A percentile compares a stretch with the other conserved stretches of the same genome.
Conservation (phyloP, 164 flowering plant genomes). For the Warburgia ugandensis region DNA sequence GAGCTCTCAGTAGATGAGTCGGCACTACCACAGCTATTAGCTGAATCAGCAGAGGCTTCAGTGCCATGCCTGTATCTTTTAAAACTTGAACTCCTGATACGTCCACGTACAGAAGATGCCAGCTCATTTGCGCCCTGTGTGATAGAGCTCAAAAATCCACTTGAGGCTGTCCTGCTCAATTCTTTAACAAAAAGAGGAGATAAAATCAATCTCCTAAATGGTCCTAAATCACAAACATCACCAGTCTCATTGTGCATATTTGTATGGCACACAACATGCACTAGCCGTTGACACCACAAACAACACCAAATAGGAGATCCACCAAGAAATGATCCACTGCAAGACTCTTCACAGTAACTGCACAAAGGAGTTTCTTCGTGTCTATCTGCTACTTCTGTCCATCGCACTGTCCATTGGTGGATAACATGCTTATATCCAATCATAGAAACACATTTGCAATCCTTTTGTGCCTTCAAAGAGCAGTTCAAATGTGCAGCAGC, state of each 20-base stretch:
- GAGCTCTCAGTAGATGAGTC: constrained; percentile 52
- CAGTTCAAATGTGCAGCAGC: constrained; percentile 80
- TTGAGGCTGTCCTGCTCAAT: constrained; percentile 34
- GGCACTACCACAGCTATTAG: constrained; percentile 28
- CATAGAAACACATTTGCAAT: constrained; percentile 94
- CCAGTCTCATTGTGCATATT: constrained; percentile 69
- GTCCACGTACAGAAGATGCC: constrained; percentile 86
- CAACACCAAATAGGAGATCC: constrained; percentile 99
- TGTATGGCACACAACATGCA: constrained; percentile 89
- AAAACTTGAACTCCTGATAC: constrained; percentile 65
- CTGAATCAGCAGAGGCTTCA: constrained; percentile 54
- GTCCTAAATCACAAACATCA: constrained; percentile 91
- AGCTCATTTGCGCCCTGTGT: constrained; percentile 97
- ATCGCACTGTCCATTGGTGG: constrained; percentile 92
- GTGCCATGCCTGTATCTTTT: constrained; percentile 61
- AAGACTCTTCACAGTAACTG: constrained; percentile 89
- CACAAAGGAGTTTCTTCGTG: constrained; percentile 76
- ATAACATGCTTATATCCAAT: constrained; percentile 58
- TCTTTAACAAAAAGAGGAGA: constrained; percentile 85
- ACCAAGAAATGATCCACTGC: constrained; percentile 81
- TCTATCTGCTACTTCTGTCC: constrained; percentile 81
- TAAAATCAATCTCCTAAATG: constrained; percentile 70
- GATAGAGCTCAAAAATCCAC: constrained; percentile 76
- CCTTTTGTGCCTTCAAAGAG: constrained; percentile 68
- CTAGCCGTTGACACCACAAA: constrained; percentile 95